phyloP scores from a whole-genome alignment of 139 green algal species.

The Gonium pectorale region DNA sequence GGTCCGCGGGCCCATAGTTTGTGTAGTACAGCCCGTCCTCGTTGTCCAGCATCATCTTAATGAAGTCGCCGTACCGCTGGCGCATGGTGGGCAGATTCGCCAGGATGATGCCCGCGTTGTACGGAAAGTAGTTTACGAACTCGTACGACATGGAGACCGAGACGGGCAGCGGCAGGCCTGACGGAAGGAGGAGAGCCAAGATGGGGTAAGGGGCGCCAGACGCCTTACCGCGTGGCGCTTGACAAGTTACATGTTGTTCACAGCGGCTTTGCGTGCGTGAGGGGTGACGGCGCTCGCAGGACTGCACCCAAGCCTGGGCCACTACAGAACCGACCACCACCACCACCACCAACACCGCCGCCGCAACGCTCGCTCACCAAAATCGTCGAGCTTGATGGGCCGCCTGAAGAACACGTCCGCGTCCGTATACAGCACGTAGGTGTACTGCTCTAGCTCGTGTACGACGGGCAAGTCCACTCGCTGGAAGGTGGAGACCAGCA shows the following conservation, averaged over 20 bases:
- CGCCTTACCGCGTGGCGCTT: too few species aligned
- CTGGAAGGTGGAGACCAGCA: slow-evolving; percentile 43
- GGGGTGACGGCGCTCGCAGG: background rate
- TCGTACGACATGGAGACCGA: slow-evolving; percentile 42
- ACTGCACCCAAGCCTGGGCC: background rate
- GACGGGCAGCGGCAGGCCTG: slow-evolving; percentile 41
- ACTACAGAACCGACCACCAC: background rate
- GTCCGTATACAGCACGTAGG: slow-evolving; percentile 61
- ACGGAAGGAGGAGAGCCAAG: background rate
- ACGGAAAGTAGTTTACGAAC: slow-evolving; percentile 23
- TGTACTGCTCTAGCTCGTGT: slow-evolving; percentile 51
- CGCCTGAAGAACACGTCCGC: slow-evolving; percentile 52
- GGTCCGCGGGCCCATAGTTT: slow-evolving; percentile 49
- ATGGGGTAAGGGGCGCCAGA: too few species aligned
- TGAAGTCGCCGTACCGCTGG: slow-evolving; percentile 32
- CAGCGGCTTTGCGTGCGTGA: too few species aligned
- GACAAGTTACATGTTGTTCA: too few species aligned
- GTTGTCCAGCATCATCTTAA: slow-evolving; percentile 47
- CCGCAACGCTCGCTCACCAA: slow-evolving; percentile 10
- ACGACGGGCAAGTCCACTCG: slow-evolving; percentile 52
- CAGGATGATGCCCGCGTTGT: slow-evolving; percentile 48
- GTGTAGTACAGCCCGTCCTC: slow-evolving; percentile 49
- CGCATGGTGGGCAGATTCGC: slow-evolving; percentile 41
- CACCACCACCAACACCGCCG: background rate
- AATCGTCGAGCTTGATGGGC: slow-evolving; percentile 42